phyloP scores from a whole-genome alignment of 768 basidiomycete species.

The Psilocybe cubensis region DNA sequence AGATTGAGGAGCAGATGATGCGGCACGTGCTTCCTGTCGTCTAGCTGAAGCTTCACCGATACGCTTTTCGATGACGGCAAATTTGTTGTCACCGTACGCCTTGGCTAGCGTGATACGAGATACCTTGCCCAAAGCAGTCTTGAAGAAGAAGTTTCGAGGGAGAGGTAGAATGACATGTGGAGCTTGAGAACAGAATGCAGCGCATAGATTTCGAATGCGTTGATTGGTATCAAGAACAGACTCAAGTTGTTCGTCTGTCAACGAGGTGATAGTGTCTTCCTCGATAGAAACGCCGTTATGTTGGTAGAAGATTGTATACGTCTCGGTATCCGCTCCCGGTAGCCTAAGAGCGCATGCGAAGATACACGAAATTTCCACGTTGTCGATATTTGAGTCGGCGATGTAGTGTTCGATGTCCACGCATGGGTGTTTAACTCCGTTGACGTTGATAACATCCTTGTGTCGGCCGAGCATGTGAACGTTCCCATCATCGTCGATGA shows the following conservation, averaged over 20 bases:
- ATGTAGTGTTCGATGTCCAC: slow-evolving; percentile 2
- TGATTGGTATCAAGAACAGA: neutral
- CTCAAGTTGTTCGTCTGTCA: neutral
- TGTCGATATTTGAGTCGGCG: neutral
- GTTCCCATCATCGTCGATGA: neutral
- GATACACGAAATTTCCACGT: neutral
- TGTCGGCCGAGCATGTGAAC: slow-evolving; percentile 2
- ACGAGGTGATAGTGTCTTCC: neutral
- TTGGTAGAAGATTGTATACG: neutral
- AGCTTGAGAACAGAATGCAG: neutral
- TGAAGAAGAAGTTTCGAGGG: neutral
- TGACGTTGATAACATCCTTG: slow-evolving; percentile 4
- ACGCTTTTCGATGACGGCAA: neutral
- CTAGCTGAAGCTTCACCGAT: neutral
- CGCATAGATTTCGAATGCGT: neutral
- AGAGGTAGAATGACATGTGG: neutral
- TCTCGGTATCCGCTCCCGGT: neutral
- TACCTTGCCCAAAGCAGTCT: slow-evolving; percentile 1
- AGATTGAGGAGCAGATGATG: neutral
- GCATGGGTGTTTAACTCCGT: slow-evolving; percentile 1
- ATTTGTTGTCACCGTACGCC: neutral
- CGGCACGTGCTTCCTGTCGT: neutral
- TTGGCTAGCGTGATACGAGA: neutral
- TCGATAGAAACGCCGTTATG: neutral
- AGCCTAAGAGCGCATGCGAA: neutral